phyloP scores from a whole-genome alignment of 106 monocot genomes.

The Xerophyta viscosa region DNA sequence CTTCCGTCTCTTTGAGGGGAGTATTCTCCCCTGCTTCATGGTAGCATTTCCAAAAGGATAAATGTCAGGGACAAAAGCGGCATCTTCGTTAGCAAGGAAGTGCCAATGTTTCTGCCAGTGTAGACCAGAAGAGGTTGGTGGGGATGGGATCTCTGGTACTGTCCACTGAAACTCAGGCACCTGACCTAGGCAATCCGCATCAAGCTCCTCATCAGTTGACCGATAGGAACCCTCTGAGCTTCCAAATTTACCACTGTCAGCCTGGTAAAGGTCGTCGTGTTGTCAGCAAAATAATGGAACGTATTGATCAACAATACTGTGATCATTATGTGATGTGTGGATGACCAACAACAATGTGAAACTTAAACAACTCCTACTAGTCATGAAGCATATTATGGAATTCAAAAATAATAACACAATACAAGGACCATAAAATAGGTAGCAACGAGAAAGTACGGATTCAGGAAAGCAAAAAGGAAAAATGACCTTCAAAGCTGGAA shows the following conservation, averaged over 20 bases:
- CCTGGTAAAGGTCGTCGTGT: constrained; percentile 10
- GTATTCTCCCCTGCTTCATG: constrained; percentile 1
- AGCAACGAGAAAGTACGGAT: not conserved
- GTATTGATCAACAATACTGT: not conserved
- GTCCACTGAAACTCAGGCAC: constrained; percentile 67
- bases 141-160: constrained; percentile 69
- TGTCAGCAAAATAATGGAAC: not conserved
- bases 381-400: too few species aligned
- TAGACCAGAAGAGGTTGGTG: constrained; percentile 75
- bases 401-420: not conserved
- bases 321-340: not conserved
- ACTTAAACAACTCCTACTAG: too few species aligned
- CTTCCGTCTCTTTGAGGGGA: constrained; percentile 20
- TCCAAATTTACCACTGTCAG: constrained; percentile 35
- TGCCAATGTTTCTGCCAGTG: constrained; percentile 45
- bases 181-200: constrained; percentile 30
- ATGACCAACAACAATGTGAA: too few species aligned
- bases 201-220: constrained; percentile 36
- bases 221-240: constrained; percentile 49
- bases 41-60: constrained; percentile 11
- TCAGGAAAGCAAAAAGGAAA: not conserved
- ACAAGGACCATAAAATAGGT: not conserved
- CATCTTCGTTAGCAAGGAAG: constrained; percentile 17
- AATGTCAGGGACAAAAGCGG: constrained; percentile 63
- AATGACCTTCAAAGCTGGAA: not conserved